phyloP scores from a whole-genome alignment of 2,329 filamentous ascomycete genomes.

The Aschersonia sp. region DNA sequence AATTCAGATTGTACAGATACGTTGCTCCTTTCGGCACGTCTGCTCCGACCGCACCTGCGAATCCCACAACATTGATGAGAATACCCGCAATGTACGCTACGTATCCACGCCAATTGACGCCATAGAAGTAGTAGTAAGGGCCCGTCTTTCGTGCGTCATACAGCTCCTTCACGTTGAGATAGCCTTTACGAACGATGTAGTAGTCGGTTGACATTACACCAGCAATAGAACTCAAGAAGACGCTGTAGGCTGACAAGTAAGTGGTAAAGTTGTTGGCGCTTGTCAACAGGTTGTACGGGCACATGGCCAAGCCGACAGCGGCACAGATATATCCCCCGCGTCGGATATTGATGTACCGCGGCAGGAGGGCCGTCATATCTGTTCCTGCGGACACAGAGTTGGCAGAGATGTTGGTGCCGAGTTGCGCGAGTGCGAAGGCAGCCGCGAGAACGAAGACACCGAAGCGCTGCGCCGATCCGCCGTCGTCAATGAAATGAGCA shows the following conservation, averaged over 20 bases:
- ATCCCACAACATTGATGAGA: conserved; percentile 81
- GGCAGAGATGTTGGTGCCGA: conserved; percentile 77
- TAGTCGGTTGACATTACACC: conserved; percentile 87
- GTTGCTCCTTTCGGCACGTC: conserved; percentile 62
- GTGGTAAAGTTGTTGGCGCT: conserved; percentile 74
- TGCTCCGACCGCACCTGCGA: conserved; percentile 63
- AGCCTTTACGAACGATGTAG: conserved; percentile 72
- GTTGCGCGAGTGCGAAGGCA: conserved; percentile 63
- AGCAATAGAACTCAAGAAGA: conserved; percentile 86
- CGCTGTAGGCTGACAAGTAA: conserved; percentile 81
- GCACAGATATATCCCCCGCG: conserved; percentile 81
- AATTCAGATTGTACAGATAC: conserved; percentile 85
- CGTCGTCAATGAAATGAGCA: conserved; percentile 52
- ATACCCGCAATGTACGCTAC: conserved; percentile 72
- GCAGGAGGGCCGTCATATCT: conserved; percentile 67
- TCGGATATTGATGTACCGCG: conserved; percentile 70
- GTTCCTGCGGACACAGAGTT: conserved; percentile 76
- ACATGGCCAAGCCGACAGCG: conserved; percentile 66
- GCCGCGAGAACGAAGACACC: conserved; percentile 60
- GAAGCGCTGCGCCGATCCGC: conserved; percentile 52
- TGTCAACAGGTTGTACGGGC: conserved; percentile 68
- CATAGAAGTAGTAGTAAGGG: conserved; percentile 61
- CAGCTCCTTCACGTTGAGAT: conserved; percentile 62
- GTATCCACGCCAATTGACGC: conserved; percentile 75
- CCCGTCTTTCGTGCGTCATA: conserved; percentile 55